Base-by-base conservation (phyloP, 176 grass and related monocot species). In the Pharus latifolius region DNA sequence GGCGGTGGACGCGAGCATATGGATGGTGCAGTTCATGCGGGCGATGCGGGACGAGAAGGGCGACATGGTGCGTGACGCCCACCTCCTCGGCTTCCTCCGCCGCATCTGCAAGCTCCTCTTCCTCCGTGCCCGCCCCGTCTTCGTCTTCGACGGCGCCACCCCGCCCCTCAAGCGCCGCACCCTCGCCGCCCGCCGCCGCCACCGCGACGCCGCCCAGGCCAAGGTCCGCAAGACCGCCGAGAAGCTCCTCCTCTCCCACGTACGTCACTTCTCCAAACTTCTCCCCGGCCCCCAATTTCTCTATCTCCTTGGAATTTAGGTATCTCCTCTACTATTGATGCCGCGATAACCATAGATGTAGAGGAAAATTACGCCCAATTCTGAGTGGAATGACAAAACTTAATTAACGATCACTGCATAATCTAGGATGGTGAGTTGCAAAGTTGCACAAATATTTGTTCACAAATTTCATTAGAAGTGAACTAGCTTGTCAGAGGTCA, bases 1-100 rank as follows among this genome's bases (percentile, higher is more conserved):
- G 30, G 95, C 90, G 54, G 83, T 98, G 55, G 92, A 93, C 66
- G 90, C 95, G 25, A 98, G 90, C 90, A 93, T 98, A 88, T 93
- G 90, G 90, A 93, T 98, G 87, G 90, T 98, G 75, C 90, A 98
- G 75, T 98, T 98, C 87, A 88, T 91, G 87, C 83, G 88, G 78
- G 94, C 95, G 40, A 98, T 98, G 87, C 80, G 90, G 65, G 95
- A 98, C 50, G 95, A 98, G 49, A 90, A 90, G 57, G 95, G 95
- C 25, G 95, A 91, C 75, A 98, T 98, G 95, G 37, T 90, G 64
- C 83, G 72, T 45, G 88, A 93, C 51, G 84, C 95, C 4, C 95
- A 98, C 71, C 75, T 93, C 60, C 84, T 93, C 24, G 90, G 95
- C 19, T 93, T 98, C 84, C 91, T 98, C 75, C 74, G 95, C 31